Percentiles rank a stretch among this genome's conserved stretches.
Conservation (phyloP, 345 rosid species). For the Lepidium aucheri region DNA sequence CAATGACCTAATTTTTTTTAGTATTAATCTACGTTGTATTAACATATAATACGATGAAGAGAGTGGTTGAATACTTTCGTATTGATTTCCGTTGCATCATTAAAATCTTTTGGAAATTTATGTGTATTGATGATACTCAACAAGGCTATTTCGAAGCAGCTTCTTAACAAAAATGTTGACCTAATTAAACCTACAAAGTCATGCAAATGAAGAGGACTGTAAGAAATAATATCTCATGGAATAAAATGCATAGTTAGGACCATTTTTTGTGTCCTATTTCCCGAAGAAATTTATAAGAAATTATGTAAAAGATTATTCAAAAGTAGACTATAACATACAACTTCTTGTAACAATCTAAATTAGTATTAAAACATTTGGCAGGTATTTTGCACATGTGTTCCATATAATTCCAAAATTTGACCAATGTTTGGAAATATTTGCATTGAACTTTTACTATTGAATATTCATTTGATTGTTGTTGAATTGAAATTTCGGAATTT, state of each 20-base stretch:
- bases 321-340: not conserved
- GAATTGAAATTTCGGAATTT: not conserved
- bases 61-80: not conserved
- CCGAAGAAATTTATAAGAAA: not conserved
- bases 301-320: constrained; percentile 6
- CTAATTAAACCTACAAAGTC: constrained; percentile 5
- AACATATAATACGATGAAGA: not conserved
- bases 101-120: not conserved
- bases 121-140: not conserved
- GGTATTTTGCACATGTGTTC: not conserved
- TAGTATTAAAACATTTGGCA: not conserved
- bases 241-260: not conserved
- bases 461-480: not conserved
- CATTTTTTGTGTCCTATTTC: too few species aligned
- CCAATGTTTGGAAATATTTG: not conserved
- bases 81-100: not conserved
- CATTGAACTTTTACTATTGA: not conserved
- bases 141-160: constrained; percentile 20
- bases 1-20: not conserved
- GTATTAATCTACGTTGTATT: not conserved
- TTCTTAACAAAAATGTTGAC: constrained; percentile 11
- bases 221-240: not conserved
- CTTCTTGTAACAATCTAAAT: not conserved
- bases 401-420: not conserved
- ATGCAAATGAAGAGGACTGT: not conserved